Percentiles rank a stretch among this genome's conserved stretches.
phyloP scores from a whole-genome alignment of 176 grass and related monocot species.

The Alopecurus myosuroides region DNA sequence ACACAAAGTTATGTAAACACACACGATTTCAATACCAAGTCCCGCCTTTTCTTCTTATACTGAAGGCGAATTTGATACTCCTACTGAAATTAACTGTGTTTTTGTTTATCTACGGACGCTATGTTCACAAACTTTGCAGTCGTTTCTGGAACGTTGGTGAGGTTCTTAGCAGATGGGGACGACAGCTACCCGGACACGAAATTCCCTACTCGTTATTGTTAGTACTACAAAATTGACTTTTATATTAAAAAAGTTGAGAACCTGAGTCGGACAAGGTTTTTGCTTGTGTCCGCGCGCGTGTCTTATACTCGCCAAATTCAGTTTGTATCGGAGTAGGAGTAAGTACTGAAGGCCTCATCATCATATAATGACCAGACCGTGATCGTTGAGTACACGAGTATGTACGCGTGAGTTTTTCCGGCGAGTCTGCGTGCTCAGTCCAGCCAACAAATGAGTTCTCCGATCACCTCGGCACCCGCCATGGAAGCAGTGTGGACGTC shows the following conservation, averaged over 20 bases:
- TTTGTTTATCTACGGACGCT: too few species aligned
- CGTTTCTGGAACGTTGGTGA: too few species aligned
- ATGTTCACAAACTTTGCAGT: too few species aligned
- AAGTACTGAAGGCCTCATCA: background rate
- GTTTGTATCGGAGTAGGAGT: background rate
- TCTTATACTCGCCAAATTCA: background rate
- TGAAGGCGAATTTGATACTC: background rate
- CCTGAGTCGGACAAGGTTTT: background rate
- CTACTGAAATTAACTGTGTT: background rate
- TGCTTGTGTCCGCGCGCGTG: background rate
- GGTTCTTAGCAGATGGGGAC: too few species aligned
- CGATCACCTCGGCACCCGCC: background rate
- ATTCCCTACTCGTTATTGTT: background rate
- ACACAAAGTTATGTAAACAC: too few species aligned
- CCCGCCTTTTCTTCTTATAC: background rate
- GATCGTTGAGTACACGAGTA: background rate
- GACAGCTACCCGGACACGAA: too few species aligned
- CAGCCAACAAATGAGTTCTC: background rate
- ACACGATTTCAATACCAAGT: too few species aligned
- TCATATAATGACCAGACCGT: background rate
- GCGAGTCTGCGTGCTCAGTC: background rate
- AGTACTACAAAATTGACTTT: too few species aligned
- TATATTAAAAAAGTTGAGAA: too few species aligned
- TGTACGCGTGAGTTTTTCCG: background rate
- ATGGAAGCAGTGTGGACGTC: constrained; percentile 7